These are phyloP conservation scores for Clarireedia homoeocarpa DNA, from an alignment of 2,329 filamentous ascomycete species.

Conservation along the genomic window DNA sequence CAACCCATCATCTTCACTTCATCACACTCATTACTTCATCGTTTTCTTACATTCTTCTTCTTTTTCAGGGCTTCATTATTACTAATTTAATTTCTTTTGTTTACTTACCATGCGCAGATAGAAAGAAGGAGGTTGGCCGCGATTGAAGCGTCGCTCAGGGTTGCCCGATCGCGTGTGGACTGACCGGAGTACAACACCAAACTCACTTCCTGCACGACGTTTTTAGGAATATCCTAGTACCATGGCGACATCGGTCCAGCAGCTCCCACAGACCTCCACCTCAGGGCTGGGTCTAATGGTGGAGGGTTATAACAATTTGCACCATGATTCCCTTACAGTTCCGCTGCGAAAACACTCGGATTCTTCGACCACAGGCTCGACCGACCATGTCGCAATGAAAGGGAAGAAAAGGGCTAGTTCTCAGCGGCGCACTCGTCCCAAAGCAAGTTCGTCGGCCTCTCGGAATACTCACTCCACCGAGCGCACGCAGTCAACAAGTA, in stretches of 20 bases:
- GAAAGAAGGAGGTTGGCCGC: background rate
- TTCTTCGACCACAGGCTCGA: slow-evolving; percentile 19
- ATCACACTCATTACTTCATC: background rate
- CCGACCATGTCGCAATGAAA: slow-evolving; percentile 19
- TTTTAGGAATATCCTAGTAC: slow-evolving; percentile 4
- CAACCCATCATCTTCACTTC: background rate
- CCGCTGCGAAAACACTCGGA: slow-evolving; percentile 14
- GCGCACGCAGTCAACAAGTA: slow-evolving; percentile 20
- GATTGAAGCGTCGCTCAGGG: slow-evolving; percentile 7
- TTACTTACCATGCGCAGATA: background rate
- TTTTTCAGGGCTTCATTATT: background rate
- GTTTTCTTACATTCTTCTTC: background rate
- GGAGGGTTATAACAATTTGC: slow-evolving; percentile 20
- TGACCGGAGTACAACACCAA: background rate
- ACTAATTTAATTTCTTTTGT: background rate
- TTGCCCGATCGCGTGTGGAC: slow-evolving; percentile 8
- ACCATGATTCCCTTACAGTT: slow-evolving; percentile 16
- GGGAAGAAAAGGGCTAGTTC: slow-evolving; percentile 15
- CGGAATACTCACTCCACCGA: slow-evolving; percentile 9
- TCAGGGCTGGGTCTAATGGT: slow-evolving; percentile 14
- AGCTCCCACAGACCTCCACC: slow-evolving; percentile 11
- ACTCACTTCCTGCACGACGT: background rate
- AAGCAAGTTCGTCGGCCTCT: slow-evolving; percentile 23
- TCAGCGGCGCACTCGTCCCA: slow-evolving; percentile 13
- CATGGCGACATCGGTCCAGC: slow-evolving; percentile 13